Percentiles rank a stretch among this genome's conserved stretches.
These are phyloP conservation scores for Teunomyces stri DNA, from an alignment of 805 yeast genomes.

Conservation along the genomic window DNA sequence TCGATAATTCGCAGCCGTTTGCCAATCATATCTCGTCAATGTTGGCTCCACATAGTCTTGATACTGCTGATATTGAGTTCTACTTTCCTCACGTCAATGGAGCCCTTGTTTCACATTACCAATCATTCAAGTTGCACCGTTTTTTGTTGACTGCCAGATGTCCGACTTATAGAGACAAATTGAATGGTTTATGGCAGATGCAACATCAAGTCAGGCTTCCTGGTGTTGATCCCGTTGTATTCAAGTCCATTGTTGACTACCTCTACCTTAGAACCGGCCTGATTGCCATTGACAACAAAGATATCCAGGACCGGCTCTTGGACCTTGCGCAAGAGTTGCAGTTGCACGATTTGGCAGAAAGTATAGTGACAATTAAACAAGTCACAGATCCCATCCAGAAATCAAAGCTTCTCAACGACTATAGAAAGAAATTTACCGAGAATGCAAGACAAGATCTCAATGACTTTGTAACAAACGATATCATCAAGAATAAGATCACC, in stretches of 20 bases:
- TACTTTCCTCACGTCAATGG: constrained; percentile 19
- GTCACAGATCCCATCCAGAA: constrained; percentile 18
- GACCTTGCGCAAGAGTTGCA: constrained; percentile 31
- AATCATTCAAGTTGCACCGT: constrained; percentile 22
- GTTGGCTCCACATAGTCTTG: constrained; percentile 21
- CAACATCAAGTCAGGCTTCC: constrained; percentile 17
- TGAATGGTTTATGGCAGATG: constrained; percentile 23
- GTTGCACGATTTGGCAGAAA: constrained; percentile 35
- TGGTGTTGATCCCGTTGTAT: constrained; percentile 14
- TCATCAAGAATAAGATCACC: constrained; percentile 18
- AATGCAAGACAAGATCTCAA: constrained; percentile 33
- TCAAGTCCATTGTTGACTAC: constrained; percentile 27
- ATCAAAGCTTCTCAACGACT: constrained; percentile 30
- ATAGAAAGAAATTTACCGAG: constrained; percentile 32
- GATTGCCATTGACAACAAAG: constrained; percentile 24
- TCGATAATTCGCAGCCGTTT: constrained; percentile 68
- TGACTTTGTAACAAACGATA: constrained; percentile 21
- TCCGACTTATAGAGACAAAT: constrained; percentile 19
- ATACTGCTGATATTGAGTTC: constrained; percentile 32
- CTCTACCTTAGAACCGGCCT: constrained; percentile 31
- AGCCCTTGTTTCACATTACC: constrained; percentile 9
- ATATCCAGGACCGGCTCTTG: constrained; percentile 17
- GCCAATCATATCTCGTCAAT: constrained; percentile 64
- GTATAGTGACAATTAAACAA: constrained; percentile 26
- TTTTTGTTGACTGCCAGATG: constrained; percentile 37